Conservation (phyloP, 371 early-diverging fungal species). For the Apophysomyces variabilis region DNA sequence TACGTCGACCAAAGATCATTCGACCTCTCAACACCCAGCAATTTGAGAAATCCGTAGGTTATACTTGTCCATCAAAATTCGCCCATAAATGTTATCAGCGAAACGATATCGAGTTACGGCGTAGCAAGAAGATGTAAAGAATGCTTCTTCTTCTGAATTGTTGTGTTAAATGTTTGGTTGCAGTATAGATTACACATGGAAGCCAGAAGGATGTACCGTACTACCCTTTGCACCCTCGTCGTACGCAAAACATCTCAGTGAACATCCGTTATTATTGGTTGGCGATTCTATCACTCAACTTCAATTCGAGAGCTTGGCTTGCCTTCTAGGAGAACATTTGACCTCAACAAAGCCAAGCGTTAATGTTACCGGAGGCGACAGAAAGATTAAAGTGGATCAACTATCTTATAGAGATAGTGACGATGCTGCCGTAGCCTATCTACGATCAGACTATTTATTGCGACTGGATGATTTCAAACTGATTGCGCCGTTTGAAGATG, state of each 20-base stretch:
- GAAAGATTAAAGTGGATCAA: slow-evolving; percentile 25
- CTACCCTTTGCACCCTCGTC: slow-evolving; percentile 29
- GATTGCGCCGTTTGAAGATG: slow-evolving; percentile 38
- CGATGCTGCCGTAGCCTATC: slow-evolving; percentile 40
- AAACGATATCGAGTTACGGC: slow-evolving; percentile 33
- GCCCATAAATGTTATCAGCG: slow-evolving; percentile 52
- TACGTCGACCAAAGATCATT: slow-evolving; percentile 24
- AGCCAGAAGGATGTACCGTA: slow-evolving; percentile 35
- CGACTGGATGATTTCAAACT: slow-evolving; percentile 50
- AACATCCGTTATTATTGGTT: slow-evolving; percentile 45
- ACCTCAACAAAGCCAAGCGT: slow-evolving; percentile 18
- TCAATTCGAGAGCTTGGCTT: slow-evolving; percentile 49
- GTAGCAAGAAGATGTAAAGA: not conserved
- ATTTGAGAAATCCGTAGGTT: slow-evolving; percentile 31
- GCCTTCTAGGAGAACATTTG: slow-evolving; percentile 38
- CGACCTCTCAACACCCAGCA: slow-evolving; percentile 19
- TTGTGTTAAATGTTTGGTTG: not conserved
- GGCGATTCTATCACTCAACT: slow-evolving; percentile 56
- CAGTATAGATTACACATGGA: slow-evolving; percentile 48
- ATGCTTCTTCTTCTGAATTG: not conserved
- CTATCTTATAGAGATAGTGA: slow-evolving; percentile 19
- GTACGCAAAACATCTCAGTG: slow-evolving; percentile 34
- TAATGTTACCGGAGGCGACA: slow-evolving; percentile 38
- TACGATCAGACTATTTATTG: slow-evolving; percentile 50
- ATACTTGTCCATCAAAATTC: slow-evolving; percentile 42